Evolutionary conservation across 805 yeast genomes (phyloP).

Genomic region (Allodekkera sacchari): DNA sequence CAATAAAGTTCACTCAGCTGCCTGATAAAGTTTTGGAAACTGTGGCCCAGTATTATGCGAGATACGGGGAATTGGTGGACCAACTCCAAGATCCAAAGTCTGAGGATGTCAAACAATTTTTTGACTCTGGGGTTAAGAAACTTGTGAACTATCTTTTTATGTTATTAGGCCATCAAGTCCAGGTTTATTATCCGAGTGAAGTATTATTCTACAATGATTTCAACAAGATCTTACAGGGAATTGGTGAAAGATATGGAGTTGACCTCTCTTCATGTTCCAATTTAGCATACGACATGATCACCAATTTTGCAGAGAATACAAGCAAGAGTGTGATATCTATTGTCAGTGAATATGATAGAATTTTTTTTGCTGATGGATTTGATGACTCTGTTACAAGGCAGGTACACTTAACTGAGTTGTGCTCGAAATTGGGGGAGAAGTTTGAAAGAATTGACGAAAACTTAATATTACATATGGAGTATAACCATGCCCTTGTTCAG

Average conservation of each 20-base stretch:
- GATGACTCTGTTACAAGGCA: slow-evolving; percentile 4
- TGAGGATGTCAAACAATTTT: slow-evolving; percentile 15
- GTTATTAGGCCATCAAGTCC: slow-evolving; percentile 13
- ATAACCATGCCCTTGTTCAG: slow-evolving; percentile 15
- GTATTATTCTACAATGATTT: slow-evolving; percentile 26
- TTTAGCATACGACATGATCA: slow-evolving; percentile 14
- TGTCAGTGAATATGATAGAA: slow-evolving; percentile 11
- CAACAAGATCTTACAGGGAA: slow-evolving; percentile 16
- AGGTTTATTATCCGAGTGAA: slow-evolving; percentile 14
- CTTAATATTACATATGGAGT: slow-evolving; percentile 8
- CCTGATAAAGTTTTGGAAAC: slow-evolving; percentile 9
- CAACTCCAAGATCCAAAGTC: slow-evolving; percentile 6
- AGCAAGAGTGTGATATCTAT: slow-evolving; percentile 5
- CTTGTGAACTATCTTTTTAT: slow-evolving; percentile 19
- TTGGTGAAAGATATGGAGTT: slow-evolving; percentile 9
- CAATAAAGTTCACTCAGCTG: not conserved
- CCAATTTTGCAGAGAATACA: slow-evolving; percentile 5
- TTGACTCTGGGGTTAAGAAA: slow-evolving; percentile 21
- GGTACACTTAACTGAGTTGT: slow-evolving; percentile 5
- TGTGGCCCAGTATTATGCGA: slow-evolving; percentile 13
- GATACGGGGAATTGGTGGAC: slow-evolving; percentile 11
- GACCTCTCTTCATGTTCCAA: slow-evolving; percentile 16
- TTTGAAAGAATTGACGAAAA: slow-evolving; percentile 9
- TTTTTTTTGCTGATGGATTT: slow-evolving; percentile 14
- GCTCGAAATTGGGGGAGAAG: slow-evolving; percentile 7